Percentiles rank a stretch among this genome's conserved stretches.
phyloP scores from a whole-genome alignment of 164 flowering plant genomes.

The Magnolia changhungtana region DNA sequence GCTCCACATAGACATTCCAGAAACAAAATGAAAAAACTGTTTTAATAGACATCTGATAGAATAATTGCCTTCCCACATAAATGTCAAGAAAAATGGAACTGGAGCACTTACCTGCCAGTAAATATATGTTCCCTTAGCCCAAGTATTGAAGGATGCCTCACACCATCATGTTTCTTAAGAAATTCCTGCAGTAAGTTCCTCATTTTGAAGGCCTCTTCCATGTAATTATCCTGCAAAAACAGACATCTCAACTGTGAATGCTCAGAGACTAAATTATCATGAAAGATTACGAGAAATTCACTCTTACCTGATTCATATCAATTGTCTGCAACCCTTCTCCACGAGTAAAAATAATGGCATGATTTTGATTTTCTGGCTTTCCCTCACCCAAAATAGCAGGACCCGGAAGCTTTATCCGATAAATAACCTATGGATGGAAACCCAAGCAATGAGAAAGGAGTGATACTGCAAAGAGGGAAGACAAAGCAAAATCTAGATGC shows the following conservation, averaged over 20 bases:
- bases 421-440: constrained; percentile 54
- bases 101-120: constrained; percentile 69
- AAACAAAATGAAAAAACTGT: background rate
- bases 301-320: constrained; percentile 93
- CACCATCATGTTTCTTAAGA: constrained; percentile 78
- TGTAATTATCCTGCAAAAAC: constrained; percentile 77
- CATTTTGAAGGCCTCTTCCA: constrained; percentile 99
- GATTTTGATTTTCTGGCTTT: constrained; percentile 98
- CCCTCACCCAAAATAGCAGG: constrained; percentile 96
- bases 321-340: constrained; percentile 98
- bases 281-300: background rate
- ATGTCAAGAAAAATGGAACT: background rate
- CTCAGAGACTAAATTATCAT: background rate
- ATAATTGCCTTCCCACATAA: background rate
- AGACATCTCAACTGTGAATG: background rate
- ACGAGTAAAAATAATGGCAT: constrained; percentile 96
- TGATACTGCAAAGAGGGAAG: background rate
- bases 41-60: background rate
- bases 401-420: constrained; percentile 89
- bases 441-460: background rate
- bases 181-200: constrained; percentile 89
- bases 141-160: constrained; percentile 79
- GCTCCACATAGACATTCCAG: background rate
- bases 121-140: constrained; percentile 96
- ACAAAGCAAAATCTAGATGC: background rate